A percentile compares a stretch with the other conserved stretches of the same genome.
phyloP scores from a whole-genome alignment of 208 protist species.

The Leishmania braziliensis region DNA sequence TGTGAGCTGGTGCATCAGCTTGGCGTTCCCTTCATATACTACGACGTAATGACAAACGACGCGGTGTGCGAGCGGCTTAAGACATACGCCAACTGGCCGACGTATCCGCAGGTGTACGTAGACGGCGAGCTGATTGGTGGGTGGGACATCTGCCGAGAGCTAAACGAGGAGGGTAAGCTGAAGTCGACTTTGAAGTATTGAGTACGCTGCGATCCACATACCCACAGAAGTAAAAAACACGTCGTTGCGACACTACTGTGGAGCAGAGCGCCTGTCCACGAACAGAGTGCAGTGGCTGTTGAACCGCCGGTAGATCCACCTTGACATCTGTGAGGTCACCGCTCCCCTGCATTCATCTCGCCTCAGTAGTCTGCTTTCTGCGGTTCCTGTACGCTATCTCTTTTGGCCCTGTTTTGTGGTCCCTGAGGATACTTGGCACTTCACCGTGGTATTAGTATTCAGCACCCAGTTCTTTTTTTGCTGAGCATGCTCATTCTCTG shows the following conservation, averaged over 20 bases:
- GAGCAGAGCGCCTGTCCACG: not conserved
- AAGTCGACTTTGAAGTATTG: slow-evolving; percentile 62
- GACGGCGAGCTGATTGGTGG: slow-evolving; percentile 94
- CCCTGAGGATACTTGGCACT: not conserved
- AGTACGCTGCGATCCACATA: not conserved
- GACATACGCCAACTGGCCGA: slow-evolving; percentile 92
- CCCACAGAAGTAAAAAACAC: not conserved
- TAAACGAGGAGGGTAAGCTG: slow-evolving; percentile 83
- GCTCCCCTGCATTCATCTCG: not conserved
- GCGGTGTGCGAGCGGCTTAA: slow-evolving; percentile 91
- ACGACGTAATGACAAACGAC: slow-evolving; percentile 92
- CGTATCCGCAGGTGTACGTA: slow-evolving; percentile 94
- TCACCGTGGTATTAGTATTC: not conserved
- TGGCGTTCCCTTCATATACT: slow-evolving; percentile 72
- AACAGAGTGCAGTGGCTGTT: not conserved
- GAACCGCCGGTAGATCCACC: not conserved
- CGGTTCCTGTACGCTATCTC: not conserved
- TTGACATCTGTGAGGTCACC: not conserved
- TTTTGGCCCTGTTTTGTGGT: not conserved
- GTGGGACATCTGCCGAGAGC: slow-evolving; percentile 88
- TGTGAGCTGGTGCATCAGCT: slow-evolving; percentile 78
- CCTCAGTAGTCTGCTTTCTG: no score
- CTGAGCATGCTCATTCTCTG: not conserved
- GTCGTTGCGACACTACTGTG: no score
- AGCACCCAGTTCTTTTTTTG: not conserved